These are phyloP conservation scores for Lyophyllum semitale DNA, from an alignment of 768 basidiomycete genomes.

Conservation along the genomic window DNA sequence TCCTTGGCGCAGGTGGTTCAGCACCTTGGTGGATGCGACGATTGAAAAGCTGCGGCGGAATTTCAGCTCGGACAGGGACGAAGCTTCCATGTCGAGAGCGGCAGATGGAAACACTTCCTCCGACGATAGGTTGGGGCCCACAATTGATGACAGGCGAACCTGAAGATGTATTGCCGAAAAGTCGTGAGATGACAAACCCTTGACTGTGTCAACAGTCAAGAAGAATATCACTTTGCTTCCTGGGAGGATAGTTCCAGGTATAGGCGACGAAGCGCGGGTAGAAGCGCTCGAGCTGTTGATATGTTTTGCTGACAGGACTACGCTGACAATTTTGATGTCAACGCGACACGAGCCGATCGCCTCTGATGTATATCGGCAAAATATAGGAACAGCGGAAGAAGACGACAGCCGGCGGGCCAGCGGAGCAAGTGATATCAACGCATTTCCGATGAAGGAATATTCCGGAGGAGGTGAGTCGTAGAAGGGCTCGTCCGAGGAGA, in stretches of 20 bases:
- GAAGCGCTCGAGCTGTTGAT: constrained; percentile 61
- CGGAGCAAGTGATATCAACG: constrained; percentile 78
- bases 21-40: constrained; percentile 70
- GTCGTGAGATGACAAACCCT: constrained; percentile 88
- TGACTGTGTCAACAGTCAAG: constrained; percentile 83
- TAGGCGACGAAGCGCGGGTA: constrained; percentile 77
- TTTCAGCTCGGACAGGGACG: constrained; percentile 76
- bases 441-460: constrained; percentile 92
- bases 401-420: constrained; percentile 77
- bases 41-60: constrained; percentile 85
- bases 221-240: constrained; percentile 87
- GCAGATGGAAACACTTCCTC: constrained; percentile 85
- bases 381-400: constrained; percentile 80
- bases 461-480: constrained; percentile 85
- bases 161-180: constrained; percentile 87
- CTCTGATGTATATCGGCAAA: constrained; percentile 92
- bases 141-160: constrained; percentile 83
- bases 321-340: constrained; percentile 78
- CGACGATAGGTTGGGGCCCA: constrained; percentile 64
- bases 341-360: constrained; percentile 94
- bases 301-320: constrained; percentile 62
- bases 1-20: constrained; percentile 69
- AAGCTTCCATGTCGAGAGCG: constrained; percentile 69
- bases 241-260: constrained; percentile 62
- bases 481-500: constrained; percentile 92